A percentile compares a stretch with the other conserved stretches of the same genome.
Evolutionary conservation across 2,329 filamentous ascomycete genomes (phyloP).

Genomic region (Aspergillus proliferans): DNA sequence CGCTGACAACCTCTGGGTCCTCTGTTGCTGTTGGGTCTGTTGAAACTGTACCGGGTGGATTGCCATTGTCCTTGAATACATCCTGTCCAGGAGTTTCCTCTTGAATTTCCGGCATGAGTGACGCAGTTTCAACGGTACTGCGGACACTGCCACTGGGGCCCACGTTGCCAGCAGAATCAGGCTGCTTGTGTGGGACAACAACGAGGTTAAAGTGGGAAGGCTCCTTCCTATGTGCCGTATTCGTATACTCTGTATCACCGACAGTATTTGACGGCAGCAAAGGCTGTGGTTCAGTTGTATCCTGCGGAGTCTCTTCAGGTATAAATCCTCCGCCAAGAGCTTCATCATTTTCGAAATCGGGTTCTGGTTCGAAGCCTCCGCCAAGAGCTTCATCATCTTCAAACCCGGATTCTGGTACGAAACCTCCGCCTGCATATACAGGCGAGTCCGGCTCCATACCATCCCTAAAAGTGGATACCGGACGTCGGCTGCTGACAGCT

Average conservation of each 20-base stretch:
- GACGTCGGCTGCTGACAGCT: conserved; percentile 3
- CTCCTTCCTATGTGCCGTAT: background rate
- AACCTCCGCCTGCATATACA: background rate
- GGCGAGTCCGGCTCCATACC: too few species aligned
- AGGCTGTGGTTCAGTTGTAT: background rate
- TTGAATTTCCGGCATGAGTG: background rate
- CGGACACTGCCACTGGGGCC: background rate
- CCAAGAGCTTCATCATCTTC: background rate
- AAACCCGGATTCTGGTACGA: background rate
- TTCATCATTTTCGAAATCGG: background rate
- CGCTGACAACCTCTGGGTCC: conserved; percentile 20
- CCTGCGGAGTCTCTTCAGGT: conserved; percentile 6
- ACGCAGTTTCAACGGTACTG: background rate
- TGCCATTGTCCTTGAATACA: conserved; percentile 2
- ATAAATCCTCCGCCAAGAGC: conserved; percentile 17
- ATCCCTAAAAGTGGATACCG: background rate
- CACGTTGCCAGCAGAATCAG: background rate
- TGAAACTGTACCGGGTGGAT: conserved; percentile 18
- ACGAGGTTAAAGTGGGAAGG: conserved; percentile 23
- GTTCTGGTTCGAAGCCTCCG: background rate
- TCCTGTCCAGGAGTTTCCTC: background rate
- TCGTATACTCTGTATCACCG: background rate
- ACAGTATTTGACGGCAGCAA: background rate
- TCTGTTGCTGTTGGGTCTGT: conserved; percentile 20
- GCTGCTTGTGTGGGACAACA: conserved; percentile 20